Evolutionary conservation across 148 eudicot genomes (phyloP).

Genomic region (Silene uniflora): DNA sequence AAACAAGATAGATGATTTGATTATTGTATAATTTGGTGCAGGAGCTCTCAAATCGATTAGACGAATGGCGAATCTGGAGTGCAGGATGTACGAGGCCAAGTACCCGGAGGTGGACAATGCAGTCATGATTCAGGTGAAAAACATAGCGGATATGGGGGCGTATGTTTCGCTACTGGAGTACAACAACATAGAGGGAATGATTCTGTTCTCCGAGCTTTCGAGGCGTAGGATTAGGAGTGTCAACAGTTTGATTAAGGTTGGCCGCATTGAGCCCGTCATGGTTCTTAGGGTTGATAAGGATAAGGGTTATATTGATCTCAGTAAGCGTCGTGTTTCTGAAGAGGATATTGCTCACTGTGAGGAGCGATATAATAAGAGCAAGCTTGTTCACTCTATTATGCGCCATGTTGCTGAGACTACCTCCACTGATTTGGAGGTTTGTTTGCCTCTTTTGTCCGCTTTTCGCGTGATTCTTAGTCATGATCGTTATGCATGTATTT

Average conservation of each 20-base stretch:
- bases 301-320: slow-evolving; percentile 87
- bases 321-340: slow-evolving; percentile 85
- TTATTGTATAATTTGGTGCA: too few species aligned
- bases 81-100: slow-evolving; percentile 85
- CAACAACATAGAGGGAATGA: slow-evolving; percentile 99
- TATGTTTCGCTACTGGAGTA: slow-evolving; percentile 84
- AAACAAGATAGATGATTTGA: too few species aligned
- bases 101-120: slow-evolving; percentile 93
- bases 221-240: slow-evolving; percentile 88
- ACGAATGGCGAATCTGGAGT: slow-evolving; percentile 50
- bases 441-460: background rate
- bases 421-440: slow-evolving; percentile 71
- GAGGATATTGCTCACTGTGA: slow-evolving; percentile 86
- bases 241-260: slow-evolving; percentile 84
- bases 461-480: background rate
- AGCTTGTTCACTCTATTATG: slow-evolving; percentile 97
- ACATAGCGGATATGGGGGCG: slow-evolving; percentile 91
- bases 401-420: slow-evolving; percentile 58
- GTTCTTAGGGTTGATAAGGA: slow-evolving; percentile 55
- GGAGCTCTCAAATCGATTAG: too few species aligned
- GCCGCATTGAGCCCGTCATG: slow-evolving; percentile 93
- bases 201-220: slow-evolving; percentile 85
- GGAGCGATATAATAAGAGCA: slow-evolving; percentile 91
- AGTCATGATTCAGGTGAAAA: slow-evolving; percentile 93
- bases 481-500: background rate